Percentiles rank a stretch among this genome's conserved stretches.
These are phyloP conservation scores for Solanum tarijense DNA, from an alignment of 257 asterid species.

Conservation along the genomic window DNA sequence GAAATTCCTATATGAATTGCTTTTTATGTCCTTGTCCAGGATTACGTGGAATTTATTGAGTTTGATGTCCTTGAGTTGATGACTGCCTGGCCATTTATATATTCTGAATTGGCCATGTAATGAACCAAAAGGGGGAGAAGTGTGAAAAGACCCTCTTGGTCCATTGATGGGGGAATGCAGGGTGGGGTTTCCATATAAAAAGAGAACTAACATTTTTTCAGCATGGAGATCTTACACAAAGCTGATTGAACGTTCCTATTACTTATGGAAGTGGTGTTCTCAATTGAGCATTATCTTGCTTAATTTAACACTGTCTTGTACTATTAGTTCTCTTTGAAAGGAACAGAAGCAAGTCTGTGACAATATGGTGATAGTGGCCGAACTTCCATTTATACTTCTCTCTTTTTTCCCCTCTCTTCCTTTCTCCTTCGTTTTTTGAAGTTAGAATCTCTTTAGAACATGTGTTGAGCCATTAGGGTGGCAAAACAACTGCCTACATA, in stretches of 20 bases:
- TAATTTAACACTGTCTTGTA: background rate
- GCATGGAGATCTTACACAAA: background rate
- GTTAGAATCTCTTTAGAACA: background rate
- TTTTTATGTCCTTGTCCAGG: background rate
- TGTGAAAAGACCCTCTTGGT: background rate
- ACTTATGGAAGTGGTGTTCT: background rate
- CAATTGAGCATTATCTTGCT: background rate
- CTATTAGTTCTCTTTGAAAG: no score
- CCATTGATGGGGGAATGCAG: background rate
- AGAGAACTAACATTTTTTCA: background rate
- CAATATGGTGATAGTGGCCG: background rate
- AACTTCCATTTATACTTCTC: background rate
- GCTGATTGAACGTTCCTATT: background rate
- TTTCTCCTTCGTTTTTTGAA: background rate
- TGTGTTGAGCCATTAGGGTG: background rate
- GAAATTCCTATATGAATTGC: background rate
- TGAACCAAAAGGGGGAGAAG: background rate
- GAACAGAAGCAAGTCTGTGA: background rate
- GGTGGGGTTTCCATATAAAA: background rate
- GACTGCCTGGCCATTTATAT: background rate
- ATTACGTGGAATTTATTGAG: background rate
- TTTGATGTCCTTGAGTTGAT: background rate
- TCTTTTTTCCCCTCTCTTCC: background rate
- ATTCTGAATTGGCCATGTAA: background rate
- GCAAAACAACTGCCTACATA: background rate